phyloP scores from a whole-genome alignment of 495 filamentous ascomycete species.

The Apiosordaria backusii region DNA sequence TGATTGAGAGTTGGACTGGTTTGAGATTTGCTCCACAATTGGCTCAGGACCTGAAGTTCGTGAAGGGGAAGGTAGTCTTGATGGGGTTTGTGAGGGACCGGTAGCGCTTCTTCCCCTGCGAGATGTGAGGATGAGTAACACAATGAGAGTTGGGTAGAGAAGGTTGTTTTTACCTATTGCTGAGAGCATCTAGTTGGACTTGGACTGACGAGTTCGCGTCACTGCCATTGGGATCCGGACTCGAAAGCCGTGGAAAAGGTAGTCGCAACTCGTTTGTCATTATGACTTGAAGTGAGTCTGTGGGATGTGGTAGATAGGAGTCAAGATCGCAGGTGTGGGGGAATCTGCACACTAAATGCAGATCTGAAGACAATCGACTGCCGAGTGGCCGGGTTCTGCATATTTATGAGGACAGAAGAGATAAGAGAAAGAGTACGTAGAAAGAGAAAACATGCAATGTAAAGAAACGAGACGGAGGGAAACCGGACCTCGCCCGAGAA shows the following conservation, averaged over 20 bases:
- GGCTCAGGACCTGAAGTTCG: background rate
- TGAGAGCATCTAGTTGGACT: constrained; percentile 24
- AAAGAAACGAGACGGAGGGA: background rate
- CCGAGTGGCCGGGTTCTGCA: background rate
- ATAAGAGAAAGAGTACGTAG: background rate
- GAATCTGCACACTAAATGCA: background rate
- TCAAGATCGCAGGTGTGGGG: background rate
- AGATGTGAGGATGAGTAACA: background rate
- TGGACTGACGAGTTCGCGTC: constrained; percentile 32
- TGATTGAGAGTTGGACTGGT: background rate
- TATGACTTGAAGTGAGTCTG: constrained; percentile 1
- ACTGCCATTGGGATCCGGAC: constrained; percentile 18
- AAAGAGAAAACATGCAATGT: background rate
- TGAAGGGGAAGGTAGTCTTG: background rate
- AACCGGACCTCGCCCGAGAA: constrained; percentile 9
- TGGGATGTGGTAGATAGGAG: background rate
- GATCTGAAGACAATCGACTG: background rate
- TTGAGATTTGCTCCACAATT: background rate
- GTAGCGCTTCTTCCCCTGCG: background rate
- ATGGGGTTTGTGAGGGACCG: background rate
- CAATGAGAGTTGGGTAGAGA: too few species aligned
- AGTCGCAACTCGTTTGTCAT: constrained; percentile 14
- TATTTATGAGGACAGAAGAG: background rate
- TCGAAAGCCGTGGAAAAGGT: constrained; percentile 10
- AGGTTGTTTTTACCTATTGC: constrained; percentile 25